Evolutionary conservation across 306 rosid species (phyloP).

Genomic region (Rosa lucieae): DNA sequence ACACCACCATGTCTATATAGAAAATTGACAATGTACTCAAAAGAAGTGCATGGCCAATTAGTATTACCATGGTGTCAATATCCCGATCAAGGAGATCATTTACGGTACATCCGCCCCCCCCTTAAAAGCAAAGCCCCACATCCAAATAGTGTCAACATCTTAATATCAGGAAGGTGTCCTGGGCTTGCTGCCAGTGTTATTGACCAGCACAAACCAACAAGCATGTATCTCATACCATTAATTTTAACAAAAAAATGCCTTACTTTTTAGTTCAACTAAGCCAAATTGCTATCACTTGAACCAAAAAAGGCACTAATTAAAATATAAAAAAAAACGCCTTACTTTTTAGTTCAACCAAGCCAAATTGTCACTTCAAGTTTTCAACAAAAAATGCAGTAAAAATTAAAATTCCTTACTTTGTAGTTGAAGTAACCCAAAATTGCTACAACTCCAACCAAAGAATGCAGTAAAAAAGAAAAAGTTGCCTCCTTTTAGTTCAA

Average conservation of each 20-base stretch:
- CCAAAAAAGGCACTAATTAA: background rate
- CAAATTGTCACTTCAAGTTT: background rate
- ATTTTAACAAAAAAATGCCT: background rate
- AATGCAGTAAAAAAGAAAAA: background rate
- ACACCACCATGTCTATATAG: background rate
- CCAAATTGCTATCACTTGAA: background rate
- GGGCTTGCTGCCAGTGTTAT: slow-evolving; percentile 77
- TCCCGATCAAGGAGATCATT: slow-evolving; percentile 87
- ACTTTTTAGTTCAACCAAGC: too few species aligned
- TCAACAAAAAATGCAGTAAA: background rate
- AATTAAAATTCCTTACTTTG: too few species aligned
- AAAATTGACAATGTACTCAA: background rate
- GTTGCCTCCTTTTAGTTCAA: background rate
- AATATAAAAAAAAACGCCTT: too few species aligned
- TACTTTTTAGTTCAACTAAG: background rate
- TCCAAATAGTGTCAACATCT: slow-evolving; percentile 71
- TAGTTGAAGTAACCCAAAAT: too few species aligned
- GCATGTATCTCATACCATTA: background rate
- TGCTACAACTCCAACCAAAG: background rate
- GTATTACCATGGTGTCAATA: slow-evolving; percentile 67
- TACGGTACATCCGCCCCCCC: slow-evolving; percentile 87
- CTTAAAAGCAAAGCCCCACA: slow-evolving; percentile 83
- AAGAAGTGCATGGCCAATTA: background rate
- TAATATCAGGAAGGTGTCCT: slow-evolving; percentile 77
- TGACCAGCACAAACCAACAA: slow-evolving; percentile 54